Conservation (phyloP, 768 basidiomycete species). For the Boletus rufocinnamomeus region DNA sequence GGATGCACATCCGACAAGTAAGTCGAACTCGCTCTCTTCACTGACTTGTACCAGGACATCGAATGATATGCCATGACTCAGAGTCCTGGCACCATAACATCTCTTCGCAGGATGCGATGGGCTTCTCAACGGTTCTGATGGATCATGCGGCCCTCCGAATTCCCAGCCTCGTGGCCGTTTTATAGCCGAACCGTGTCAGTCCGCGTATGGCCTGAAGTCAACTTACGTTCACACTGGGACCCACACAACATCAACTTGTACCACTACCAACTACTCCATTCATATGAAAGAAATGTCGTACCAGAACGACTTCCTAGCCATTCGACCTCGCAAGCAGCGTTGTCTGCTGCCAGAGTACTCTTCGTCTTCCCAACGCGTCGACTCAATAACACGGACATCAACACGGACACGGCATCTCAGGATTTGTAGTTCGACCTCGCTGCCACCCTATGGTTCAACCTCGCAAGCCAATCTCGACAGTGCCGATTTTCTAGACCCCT, state of each 20-base stretch:
- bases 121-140: background rate
- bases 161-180: conserved; percentile 17
- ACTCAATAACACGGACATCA: no score
- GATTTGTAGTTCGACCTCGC: conserved; percentile 18
- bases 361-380: conserved; percentile 4
- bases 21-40: background rate
- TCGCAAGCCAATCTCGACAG: conserved; percentile 5
- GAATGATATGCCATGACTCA: background rate
- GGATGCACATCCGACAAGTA: background rate
- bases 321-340: conserved; percentile 8
- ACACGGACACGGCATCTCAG: conserved; percentile 7
- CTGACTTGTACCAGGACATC: background rate
- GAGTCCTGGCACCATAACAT: background rate
- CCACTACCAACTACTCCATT: conserved; percentile 15
- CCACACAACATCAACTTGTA: conserved; percentile 24
- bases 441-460: background rate
- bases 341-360: background rate
- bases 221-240: conserved; percentile 28
- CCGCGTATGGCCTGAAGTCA: conserved; percentile 21
- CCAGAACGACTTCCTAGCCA: conserved; percentile 15
- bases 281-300: conserved; percentile 20
- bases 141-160: background rate
- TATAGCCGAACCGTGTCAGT: conserved; percentile 26
- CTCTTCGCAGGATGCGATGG: background rate
- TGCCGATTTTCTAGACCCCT: conserved; percentile 7